Base-by-base conservation (phyloP, 1,139 yeast species). In the Candida glucosophila region DNA sequence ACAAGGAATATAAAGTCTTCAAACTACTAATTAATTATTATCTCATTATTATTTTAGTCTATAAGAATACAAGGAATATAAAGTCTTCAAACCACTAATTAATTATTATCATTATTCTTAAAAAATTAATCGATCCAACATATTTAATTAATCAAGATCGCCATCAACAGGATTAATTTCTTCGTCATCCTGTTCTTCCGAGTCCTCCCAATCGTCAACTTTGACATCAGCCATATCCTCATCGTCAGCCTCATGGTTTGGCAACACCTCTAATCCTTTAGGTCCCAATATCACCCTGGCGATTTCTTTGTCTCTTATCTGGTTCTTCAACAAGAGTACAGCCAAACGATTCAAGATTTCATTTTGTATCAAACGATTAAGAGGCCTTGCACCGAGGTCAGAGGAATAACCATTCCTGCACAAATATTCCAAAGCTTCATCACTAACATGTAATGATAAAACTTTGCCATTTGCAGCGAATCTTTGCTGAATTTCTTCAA, bases 321-420 rank as follows among this genome's bases (percentile, higher is more conserved):
- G 94, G 11, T 94, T 94, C 49, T 77, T 79, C 40, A 90, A 69
- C 31, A 90, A 70, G 55, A 80, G 68, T n/a, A 90, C 71, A 1
- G 99, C 98, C 57, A 90, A 64, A 43, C 67, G 76, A 56, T 90
- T 90, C 52, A 90, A 73, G 16, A 90, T 67, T 52, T 86, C 93
- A 37, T 69, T 73, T 55, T 90, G 97, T 37, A 90, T 86, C 41
- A 90, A 70, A 47, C 98, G 75, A 67, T 90, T 92, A 58, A 90
- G 70, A 34, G 99, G 99, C 53, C 99, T 74, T 3, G 99, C 98
- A 57, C 99, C 98, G 52, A 90, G 67, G 52, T 86, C 95, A 28
- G 81, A 70, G 15, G 95, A 85, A 58, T 88, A 90, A 24, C 99
- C 98, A 44, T 86, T 64, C 41, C 69, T 66, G 41, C 88, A 74